These are phyloP conservation scores for Pythium chondricola DNA, from an alignment of 352 stramenopile species.

Conservation along the genomic window DNA sequence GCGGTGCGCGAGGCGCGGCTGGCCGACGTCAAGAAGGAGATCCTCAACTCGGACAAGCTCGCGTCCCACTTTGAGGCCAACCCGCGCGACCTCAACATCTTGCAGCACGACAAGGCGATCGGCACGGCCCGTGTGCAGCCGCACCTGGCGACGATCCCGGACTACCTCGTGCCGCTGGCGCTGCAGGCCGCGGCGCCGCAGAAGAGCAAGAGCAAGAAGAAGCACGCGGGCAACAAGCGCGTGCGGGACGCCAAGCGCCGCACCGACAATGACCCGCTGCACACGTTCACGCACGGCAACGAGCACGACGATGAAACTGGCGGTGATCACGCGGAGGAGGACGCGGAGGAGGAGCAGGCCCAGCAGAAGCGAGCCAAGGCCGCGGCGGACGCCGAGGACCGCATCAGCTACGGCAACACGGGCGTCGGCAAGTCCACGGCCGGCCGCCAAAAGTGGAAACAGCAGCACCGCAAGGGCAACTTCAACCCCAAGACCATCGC, in stretches of 20 bases:
- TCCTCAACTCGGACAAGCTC: constrained; percentile 97
- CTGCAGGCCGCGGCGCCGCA: constrained; percentile 84
- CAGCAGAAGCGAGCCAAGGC: constrained; percentile 40
- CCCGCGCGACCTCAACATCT: constrained; percentile 90
- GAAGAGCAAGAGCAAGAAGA: constrained; percentile 81
- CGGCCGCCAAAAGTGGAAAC: constrained; percentile 93
- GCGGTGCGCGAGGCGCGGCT: constrained; percentile 94
- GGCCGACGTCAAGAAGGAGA: constrained; percentile 96
- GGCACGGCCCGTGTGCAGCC: constrained; percentile 91
- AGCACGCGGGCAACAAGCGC: constrained; percentile 41
- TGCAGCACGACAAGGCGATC: constrained; percentile 96
- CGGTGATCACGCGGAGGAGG: constrained; percentile 31
- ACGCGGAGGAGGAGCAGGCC: constrained; percentile 26
- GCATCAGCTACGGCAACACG: constrained; percentile 86
- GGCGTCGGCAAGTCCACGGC: constrained; percentile 90
- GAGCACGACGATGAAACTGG: constrained; percentile 38
- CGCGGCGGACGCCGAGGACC: constrained; percentile 53
- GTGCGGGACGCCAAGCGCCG: constrained; percentile 58
- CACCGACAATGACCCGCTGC: constrained; percentile 96
- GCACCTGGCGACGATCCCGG: constrained; percentile 93
- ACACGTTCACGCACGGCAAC: constrained; percentile 87
- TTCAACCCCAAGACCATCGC: constrained; percentile 89
- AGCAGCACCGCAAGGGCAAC: constrained; percentile 84
- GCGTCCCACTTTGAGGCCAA: constrained; percentile 97
- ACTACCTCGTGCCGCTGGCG: constrained; percentile 96